Percentiles rank a stretch among this genome's conserved stretches.
Evolutionary conservation across 2,329 filamentous ascomycete species (phyloP).

Genomic region (Alternaria angustiovoidea): DNA sequence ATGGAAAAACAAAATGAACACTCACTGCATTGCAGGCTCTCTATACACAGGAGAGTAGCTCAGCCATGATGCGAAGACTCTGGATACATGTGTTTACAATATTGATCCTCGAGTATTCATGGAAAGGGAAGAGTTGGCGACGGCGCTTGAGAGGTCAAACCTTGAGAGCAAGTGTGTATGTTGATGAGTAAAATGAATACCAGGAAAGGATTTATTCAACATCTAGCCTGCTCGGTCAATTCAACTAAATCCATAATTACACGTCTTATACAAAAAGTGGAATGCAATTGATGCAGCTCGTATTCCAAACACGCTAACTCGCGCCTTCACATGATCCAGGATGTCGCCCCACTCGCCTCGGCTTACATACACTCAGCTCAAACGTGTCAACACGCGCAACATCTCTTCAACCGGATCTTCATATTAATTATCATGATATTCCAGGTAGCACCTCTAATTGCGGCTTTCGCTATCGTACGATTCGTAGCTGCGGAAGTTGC

Average conservation of each 20-base stretch:
- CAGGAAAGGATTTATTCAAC: rapidly evolving
- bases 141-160: neutral
- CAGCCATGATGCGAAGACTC: neutral
- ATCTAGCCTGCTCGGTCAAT: neutral
- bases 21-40: neutral
- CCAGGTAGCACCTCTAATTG: conserved; percentile 15
- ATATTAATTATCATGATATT: conserved; percentile 24
- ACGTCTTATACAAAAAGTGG: neutral
- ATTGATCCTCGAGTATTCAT: neutral
- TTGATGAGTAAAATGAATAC: neutral
- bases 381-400: conserved; percentile 22
- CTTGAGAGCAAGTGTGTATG: neutral
- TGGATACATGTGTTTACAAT: neutral
- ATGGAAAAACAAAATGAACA: neutral
- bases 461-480: conserved; percentile 3
- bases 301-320: conserved; percentile 17
- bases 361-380: conserved; percentile 9
- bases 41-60: too few relatives aligned
- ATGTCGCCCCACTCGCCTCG: conserved; percentile 18
- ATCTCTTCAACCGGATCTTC: neutral
- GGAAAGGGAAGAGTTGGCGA: neutral
- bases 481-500: conserved; percentile 27
- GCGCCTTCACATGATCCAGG: conserved; percentile 17
- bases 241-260: neutral
- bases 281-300: neutral